phyloP scores from a whole-genome alignment of 768 basidiomycete genomes.

The Daedaleopsis sinensis region DNA sequence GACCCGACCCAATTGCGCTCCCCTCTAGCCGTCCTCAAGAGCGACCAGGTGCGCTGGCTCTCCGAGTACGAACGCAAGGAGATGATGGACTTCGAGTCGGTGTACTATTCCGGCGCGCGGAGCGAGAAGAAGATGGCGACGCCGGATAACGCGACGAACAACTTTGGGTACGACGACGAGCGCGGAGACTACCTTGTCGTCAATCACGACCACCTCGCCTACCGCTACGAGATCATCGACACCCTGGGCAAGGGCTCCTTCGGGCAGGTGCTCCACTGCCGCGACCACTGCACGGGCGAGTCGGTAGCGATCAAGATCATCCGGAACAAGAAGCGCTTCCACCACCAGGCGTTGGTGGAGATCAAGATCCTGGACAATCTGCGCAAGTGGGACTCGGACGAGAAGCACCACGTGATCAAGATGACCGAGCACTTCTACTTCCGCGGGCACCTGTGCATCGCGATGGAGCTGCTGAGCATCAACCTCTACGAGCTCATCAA shows the following conservation, averaged over 20 bases:
- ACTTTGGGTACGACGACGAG: slow-evolving; percentile 97
- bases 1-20: slow-evolving; percentile 13
- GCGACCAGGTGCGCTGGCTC: slow-evolving; percentile 67
- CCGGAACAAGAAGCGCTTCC: slow-evolving; percentile 98
- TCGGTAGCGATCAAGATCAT: slow-evolving; percentile 99
- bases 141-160: slow-evolving; percentile 73
- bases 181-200: slow-evolving; percentile 96
- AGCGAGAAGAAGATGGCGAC: slow-evolving; percentile 86
- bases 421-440: slow-evolving; percentile 99
- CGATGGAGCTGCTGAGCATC: slow-evolving; percentile 96
- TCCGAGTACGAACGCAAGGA: slow-evolving; percentile 92
- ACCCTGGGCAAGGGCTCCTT: slow-evolving; percentile 98
- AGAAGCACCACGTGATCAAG: slow-evolving; percentile 95
- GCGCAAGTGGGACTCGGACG: slow-evolving; percentile 97
- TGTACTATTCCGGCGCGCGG: slow-evolving; percentile 81
- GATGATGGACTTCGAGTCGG: slow-evolving; percentile 80
- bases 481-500: slow-evolving; percentile 99
- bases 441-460: slow-evolving; percentile 96
- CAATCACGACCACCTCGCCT: slow-evolving; percentile 89
- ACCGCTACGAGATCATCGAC: slow-evolving; percentile 93
- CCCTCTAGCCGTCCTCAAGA: slow-evolving; percentile 61
- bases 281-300: slow-evolving; percentile 92
- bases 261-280: slow-evolving; percentile 94
- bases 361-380: slow-evolving; percentile 97
- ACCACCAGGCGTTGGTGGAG: slow-evolving; percentile 98